These are phyloP conservation scores for Aspergillus glaucus DNA, from an alignment of 2,329 filamentous ascomycete species.

Conservation along the genomic window DNA sequence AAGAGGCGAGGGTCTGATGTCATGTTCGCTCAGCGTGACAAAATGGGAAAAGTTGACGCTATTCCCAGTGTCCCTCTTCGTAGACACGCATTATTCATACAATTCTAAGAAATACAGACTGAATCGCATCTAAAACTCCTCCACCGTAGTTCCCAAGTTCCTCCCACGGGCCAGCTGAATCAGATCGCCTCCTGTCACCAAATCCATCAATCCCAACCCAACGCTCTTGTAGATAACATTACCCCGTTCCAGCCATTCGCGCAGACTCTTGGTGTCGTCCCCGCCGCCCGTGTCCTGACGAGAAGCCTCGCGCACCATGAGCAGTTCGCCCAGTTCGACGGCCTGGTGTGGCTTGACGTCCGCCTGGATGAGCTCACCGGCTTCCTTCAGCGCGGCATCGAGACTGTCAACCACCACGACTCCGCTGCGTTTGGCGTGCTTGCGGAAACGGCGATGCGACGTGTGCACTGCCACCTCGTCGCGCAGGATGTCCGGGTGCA, in stretches of 20 bases:
- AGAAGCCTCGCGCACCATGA: slow-evolving; percentile 56
- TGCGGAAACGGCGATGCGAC: slow-evolving; percentile 43
- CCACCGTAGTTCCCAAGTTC: slow-evolving; percentile 47
- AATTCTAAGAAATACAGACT: not conserved
- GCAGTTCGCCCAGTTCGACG: slow-evolving; percentile 79
- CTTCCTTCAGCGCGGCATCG: slow-evolving; percentile 71
- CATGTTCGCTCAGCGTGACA: not conserved
- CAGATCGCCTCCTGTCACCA: slow-evolving; percentile 56
- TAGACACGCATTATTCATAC: not conserved
- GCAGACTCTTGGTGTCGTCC: slow-evolving; percentile 38
- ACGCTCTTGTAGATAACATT: slow-evolving; percentile 67
- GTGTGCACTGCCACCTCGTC: slow-evolving; percentile 50
- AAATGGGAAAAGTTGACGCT: not conserved
- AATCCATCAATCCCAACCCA: slow-evolving; percentile 62
- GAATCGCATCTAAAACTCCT: slow-evolving; percentile 31
- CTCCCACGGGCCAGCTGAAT: slow-evolving; percentile 51
- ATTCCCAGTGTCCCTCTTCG: not conserved
- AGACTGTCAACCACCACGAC: slow-evolving; percentile 62
- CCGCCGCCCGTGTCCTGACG: slow-evolving; percentile 8
- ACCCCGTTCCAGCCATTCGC: slow-evolving; percentile 56
- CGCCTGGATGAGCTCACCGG: slow-evolving; percentile 79
- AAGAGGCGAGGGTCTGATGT: not conserved
- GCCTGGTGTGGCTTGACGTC: slow-evolving; percentile 67
- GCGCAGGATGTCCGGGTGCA: slow-evolving; percentile 69
- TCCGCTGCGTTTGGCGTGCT: slow-evolving; percentile 51